A percentile compares a stretch with the other conserved stretches of the same genome.
Conservation (phyloP, 2,329 filamentous ascomycete genomes). For the Penicillium hordei region DNA sequence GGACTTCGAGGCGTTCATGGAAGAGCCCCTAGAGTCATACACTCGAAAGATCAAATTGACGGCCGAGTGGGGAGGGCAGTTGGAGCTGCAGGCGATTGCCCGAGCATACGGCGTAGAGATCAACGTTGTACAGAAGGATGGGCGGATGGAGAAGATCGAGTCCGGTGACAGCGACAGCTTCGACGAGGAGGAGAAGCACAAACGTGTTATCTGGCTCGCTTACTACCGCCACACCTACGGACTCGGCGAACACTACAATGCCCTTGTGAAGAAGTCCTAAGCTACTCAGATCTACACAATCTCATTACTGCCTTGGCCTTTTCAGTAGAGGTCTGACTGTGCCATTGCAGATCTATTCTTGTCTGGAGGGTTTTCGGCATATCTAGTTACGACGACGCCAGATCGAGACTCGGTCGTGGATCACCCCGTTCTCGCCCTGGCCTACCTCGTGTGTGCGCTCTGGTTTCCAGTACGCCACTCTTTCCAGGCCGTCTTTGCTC, state of each 20-base stretch:
- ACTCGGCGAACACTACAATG: conserved; percentile 96
- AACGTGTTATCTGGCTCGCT: conserved; percentile 77
- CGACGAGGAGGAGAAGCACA: conserved; percentile 46
- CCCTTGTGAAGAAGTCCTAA: conserved; percentile 57
- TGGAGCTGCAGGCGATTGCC: conserved; percentile 84
- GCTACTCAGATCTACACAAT: not conserved
- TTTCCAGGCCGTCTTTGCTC: conserved; percentile 41
- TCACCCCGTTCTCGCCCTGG: conserved; percentile 43
- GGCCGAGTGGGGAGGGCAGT: conserved; percentile 92
- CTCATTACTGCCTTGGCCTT: not conserved
- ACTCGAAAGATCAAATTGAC: conserved; percentile 76
- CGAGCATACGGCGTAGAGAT: conserved; percentile 77
- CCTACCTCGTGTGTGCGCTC: conserved; percentile 57
- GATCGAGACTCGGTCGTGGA: conserved; percentile 46
- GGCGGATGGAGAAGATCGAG: conserved; percentile 72
- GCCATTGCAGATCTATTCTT: not conserved
- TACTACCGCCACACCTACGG: conserved; percentile 95
- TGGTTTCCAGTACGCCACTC: conserved; percentile 57
- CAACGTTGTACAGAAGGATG: conserved; percentile 78
- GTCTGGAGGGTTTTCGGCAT: not conserved
- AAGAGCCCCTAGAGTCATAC: conserved; percentile 74
- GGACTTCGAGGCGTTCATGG: conserved; percentile 83
- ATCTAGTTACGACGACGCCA: conserved; percentile 41
- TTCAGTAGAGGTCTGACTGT: not conserved
- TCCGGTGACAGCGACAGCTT: conserved; percentile 46